phyloP scores from a whole-genome alignment of 2,329 filamentous ascomycete species.

The Orbilia quercus region DNA sequence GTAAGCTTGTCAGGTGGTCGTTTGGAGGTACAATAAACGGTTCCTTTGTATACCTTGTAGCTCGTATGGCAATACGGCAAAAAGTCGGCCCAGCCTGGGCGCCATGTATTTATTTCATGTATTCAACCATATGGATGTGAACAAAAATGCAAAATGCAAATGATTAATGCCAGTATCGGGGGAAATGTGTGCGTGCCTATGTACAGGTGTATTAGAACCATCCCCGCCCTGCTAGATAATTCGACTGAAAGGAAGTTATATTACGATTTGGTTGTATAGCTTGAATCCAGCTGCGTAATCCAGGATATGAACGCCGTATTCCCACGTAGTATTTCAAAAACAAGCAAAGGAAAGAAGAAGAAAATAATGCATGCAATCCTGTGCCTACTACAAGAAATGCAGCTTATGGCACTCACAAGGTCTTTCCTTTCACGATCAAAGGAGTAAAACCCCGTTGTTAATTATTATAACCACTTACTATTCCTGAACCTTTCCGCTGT shows the following conservation, averaged over 20 bases:
- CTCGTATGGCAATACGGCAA: neutral
- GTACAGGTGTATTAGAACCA: conserved; percentile 27
- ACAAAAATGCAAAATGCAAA: neutral
- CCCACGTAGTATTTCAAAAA: conserved; percentile 8
- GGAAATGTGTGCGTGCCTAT: conserved; percentile 1
- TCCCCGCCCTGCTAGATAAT: conserved; percentile 18
- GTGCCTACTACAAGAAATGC: conserved; percentile 1
- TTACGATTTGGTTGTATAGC: conserved; percentile 24
- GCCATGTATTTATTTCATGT: neutral
- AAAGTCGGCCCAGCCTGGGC: neutral
- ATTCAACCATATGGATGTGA: neutral
- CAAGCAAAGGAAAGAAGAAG: conserved; percentile 5
- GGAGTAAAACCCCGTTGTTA: conserved; percentile 8
- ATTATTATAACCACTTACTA: conserved; percentile 6
- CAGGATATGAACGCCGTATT: conserved; percentile 44
- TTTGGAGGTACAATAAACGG: neutral
- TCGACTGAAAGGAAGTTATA: conserved; percentile 11
- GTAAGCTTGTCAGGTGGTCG: neutral
- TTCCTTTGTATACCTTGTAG: neutral
- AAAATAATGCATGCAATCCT: conserved; percentile 17
- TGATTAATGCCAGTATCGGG: neutral
- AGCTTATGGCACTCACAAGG: conserved; percentile 8
- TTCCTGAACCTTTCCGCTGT: conserved; percentile 66
- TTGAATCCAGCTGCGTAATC: conserved; percentile 30
- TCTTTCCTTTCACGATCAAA: conserved; percentile 10